These are phyloP conservation scores for Hibiscus trionum DNA, from an alignment of 345 rosid species.

Conservation along the genomic window DNA sequence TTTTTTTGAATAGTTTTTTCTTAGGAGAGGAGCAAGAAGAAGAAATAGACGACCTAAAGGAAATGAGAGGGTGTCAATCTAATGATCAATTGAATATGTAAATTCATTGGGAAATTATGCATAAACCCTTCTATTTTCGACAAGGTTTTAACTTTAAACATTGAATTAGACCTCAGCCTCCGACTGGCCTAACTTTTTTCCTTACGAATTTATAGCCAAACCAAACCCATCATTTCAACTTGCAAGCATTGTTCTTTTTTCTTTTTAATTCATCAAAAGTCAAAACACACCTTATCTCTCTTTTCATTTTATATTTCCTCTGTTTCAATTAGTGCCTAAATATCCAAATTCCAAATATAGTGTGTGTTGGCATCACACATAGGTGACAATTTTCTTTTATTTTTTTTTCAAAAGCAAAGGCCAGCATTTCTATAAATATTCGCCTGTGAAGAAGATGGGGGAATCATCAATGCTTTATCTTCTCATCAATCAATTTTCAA, in stretches of 20 bases:
- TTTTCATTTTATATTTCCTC: not conserved
- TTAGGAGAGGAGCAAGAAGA: no score
- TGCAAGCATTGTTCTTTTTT: not conserved
- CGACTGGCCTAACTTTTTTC: not conserved
- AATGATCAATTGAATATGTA: no score
- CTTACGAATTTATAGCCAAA: not conserved
- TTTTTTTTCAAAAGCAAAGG: not conserved
- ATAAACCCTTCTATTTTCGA: no score
- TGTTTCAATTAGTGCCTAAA: not conserved
- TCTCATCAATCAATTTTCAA: constrained; percentile 8
- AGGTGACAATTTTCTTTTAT: not conserved
- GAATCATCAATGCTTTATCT: constrained; percentile 24
- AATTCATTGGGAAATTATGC: no score
- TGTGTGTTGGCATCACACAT: not conserved
- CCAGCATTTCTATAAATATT: constrained; percentile 16
- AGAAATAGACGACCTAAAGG: no score
- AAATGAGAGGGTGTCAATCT: no score
- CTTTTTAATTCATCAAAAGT: not conserved
- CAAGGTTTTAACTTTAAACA: no score
- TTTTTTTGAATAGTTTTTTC: no score
- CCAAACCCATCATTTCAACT: no score
- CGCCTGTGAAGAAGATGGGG: constrained; percentile 17
- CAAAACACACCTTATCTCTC: not conserved
- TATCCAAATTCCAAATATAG: constrained; percentile 9
- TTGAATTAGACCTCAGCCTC: no score